These are phyloP conservation scores for Ascochyta rabiei DNA, from an alignment of 2,329 filamentous ascomycete species.

Conservation along the genomic window DNA sequence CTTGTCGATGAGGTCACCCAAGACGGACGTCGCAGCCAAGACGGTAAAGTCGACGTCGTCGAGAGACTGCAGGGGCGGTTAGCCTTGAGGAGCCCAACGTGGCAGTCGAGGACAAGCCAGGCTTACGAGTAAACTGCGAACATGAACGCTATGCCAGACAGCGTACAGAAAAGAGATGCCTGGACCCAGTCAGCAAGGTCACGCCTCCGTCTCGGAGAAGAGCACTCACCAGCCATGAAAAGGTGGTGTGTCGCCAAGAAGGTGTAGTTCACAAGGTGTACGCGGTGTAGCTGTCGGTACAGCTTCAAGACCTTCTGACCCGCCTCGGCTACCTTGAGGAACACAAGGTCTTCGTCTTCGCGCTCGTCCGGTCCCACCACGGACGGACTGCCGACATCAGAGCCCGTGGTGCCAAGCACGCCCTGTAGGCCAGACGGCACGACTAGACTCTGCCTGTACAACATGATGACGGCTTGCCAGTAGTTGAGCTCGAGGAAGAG, in stretches of 20 bases:
- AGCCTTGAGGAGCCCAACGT: too few relatives aligned
- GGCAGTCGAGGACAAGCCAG: too few relatives aligned
- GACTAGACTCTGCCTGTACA: conserved; percentile 88
- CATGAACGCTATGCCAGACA: conserved; percentile 92
- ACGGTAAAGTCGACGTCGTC: conserved; percentile 99
- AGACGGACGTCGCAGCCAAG: conserved; percentile 87
- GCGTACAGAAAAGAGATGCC: conserved; percentile 92
- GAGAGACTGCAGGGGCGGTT: conserved; percentile 63
- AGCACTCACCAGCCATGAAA: conserved; percentile 83
- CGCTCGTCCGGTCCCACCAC: conserved; percentile 66
- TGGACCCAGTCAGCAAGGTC: conserved; percentile 38
- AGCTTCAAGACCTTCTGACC: conserved; percentile 90
- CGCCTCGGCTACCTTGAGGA: conserved; percentile 92
- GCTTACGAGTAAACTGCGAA: conserved; percentile 82
- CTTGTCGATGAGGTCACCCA: conserved; percentile 89
- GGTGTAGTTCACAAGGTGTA: conserved; percentile 92
- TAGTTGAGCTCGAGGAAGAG: conserved; percentile 95
- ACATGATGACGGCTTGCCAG: conserved; percentile 95
- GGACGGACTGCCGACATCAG: conserved; percentile 65
- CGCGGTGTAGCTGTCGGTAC: conserved; percentile 86
- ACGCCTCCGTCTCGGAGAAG: conserved; percentile 3
- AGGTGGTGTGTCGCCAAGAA: conserved; percentile 94
- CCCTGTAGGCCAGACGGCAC: conserved; percentile 84
- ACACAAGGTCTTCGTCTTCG: conserved; percentile 89
- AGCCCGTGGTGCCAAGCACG: conserved; percentile 67